phyloP scores from a whole-genome alignment of 768 basidiomycete species.

The Pleurotus platypus region DNA sequence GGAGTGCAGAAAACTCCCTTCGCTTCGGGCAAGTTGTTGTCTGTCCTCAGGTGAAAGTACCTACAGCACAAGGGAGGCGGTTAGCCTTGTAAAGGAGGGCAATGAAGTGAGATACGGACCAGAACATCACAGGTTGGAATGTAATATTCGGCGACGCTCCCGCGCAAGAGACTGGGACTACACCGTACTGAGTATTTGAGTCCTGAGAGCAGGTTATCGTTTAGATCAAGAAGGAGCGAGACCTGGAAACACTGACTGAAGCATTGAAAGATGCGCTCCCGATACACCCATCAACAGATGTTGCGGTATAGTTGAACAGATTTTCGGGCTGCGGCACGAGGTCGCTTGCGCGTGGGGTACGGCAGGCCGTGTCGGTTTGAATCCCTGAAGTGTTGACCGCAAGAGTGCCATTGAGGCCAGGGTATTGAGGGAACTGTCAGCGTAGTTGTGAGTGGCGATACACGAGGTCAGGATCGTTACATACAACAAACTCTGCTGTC shows the following conservation, averaged over 20 bases:
- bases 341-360: constrained; percentile 27
- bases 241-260: constrained; percentile 17
- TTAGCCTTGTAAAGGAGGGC: background rate
- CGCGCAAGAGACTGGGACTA: constrained; percentile 32
- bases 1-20: constrained; percentile 58
- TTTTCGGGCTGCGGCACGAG: constrained; percentile 15
- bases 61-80: constrained; percentile 11
- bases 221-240: background rate
- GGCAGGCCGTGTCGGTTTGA: constrained; percentile 44
- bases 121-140: constrained; percentile 63
- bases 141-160: constrained; percentile 25
- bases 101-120: constrained; percentile 31
- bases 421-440: constrained; percentile 36
- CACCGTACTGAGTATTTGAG: constrained; percentile 48
- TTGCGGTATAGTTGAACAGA: constrained; percentile 35
- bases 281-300: constrained; percentile 47
- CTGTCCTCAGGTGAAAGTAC: constrained; percentile 34
- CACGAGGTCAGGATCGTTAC: constrained; percentile 3
- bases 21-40: constrained; percentile 32
- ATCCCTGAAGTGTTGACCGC: constrained; percentile 50
- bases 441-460: background rate
- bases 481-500: constrained; percentile 47
- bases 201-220: constrained; percentile 18
- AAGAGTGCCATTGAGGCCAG: constrained; percentile 50
- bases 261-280: constrained; percentile 33